Base-by-base conservation (phyloP, 768 basidiomycete species). In the Pulveroboletus sp. region DNA sequence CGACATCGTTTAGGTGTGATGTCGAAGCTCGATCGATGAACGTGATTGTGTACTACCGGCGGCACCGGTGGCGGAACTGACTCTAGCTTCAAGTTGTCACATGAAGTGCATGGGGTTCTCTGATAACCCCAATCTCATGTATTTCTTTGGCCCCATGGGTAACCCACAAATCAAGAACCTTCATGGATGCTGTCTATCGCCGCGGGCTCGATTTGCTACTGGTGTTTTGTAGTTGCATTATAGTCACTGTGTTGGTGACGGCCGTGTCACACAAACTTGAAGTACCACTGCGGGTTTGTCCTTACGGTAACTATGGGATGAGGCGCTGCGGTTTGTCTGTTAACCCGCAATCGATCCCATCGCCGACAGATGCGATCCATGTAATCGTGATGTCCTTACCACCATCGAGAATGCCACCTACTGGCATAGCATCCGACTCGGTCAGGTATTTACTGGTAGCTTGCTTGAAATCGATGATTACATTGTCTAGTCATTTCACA, bases 91-190 rank as follows among this genome's bases (percentile, higher is more conserved):
- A 41, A 16, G 38, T 46, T 39, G 6, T n/a, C 44, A 51, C 45
- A 11, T n/a, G 36, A 45, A 30, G 39, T 26, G 16, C 39, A 24
- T 40, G n/a, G n/a, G n/a, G 16, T 30, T 30, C 4, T 14, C 42
- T 24, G 16, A 14, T 23, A 11, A 31, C 51, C 60, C 46, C 43
- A 43, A 45, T 31, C 32, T 11, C 13, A 17, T 19, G 43, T 30
- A 41, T 35, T 35, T 43, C 41, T 37, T 38, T 41, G 39, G 34
- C 10, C 19, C 24, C 34, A 26, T 37, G 17, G 12, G 38, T 24
- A 36, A 32, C 41, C 59, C 57, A 20, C 49, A 31, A 31, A 11
- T 19, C 30, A 38, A 35, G n/a, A 13, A 29, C 36, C 32, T n/a
- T n/a, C n/a, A n/a, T n/a, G n/a, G n/a, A n/a, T n/a, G n/a, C 43